These are phyloP conservation scores for Solanum bulbocastanum DNA, from an alignment of 257 asterid genomes.

Conservation along the genomic window DNA sequence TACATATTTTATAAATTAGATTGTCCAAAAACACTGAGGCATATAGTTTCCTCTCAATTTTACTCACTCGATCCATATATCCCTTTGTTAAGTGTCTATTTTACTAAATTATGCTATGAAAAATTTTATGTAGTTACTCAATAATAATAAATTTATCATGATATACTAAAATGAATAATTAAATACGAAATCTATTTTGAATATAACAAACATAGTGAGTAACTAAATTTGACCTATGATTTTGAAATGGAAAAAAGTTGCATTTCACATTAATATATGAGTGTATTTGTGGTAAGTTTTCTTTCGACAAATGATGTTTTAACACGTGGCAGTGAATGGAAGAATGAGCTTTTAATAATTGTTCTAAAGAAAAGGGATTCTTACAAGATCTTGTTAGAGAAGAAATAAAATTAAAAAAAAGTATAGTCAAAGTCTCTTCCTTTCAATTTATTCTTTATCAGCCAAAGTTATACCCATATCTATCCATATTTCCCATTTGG, in stretches of 20 bases:
- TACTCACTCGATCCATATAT: background rate
- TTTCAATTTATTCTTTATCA: conserved; percentile 14
- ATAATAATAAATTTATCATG: background rate
- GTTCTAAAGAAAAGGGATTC: background rate
- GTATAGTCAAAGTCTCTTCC: conserved; percentile 35
- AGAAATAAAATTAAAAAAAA: conserved; percentile 16
- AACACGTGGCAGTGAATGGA: conserved; percentile 12
- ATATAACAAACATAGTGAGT: background rate
- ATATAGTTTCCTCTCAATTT: too few species aligned
- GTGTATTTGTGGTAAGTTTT: background rate
- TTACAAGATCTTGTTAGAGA: conserved; percentile 27
- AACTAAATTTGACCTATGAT: background rate
- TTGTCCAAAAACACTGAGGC: too few species aligned
- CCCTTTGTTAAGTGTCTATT: background rate
- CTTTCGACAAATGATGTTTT: background rate
- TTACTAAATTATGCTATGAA: background rate
- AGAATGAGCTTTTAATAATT: background rate
- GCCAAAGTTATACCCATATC: background rate
- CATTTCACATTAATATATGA: background rate
- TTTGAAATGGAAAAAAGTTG: background rate
- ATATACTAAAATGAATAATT: too few species aligned
- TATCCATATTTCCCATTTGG: background rate
- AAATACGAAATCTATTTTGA: background rate
- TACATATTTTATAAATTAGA: too few species aligned
- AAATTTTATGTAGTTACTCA: background rate